Percentiles rank a stretch among this genome's conserved stretches.
Conservation (phyloP, 805 yeast species). For the Ogataea ramenticola region DNA sequence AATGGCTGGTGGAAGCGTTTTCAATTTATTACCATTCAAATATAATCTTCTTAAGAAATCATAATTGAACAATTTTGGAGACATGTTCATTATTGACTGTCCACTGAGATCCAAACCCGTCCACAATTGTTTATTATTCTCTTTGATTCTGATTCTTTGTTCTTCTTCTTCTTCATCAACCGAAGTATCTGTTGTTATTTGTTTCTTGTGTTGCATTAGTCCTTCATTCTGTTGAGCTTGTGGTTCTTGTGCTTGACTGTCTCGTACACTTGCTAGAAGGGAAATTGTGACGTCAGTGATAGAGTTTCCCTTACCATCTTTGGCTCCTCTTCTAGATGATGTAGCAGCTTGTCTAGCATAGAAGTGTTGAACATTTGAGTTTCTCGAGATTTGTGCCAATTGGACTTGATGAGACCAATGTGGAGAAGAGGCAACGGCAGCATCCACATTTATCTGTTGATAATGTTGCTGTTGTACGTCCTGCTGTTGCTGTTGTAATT, state of each 20-base stretch:
- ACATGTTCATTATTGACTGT: constrained; percentile 65
- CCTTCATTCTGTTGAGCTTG: constrained; percentile 9
- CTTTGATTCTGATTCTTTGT: constrained; percentile 51
- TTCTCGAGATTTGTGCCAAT: constrained; percentile 64
- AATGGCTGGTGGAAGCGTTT: constrained; percentile 58
- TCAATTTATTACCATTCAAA: constrained; percentile 77
- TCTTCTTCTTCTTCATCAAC: constrained; percentile 59
- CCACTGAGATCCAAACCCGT: constrained; percentile 89
- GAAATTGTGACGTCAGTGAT: constrained; percentile 35
- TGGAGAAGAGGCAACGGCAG: constrained; percentile 27
- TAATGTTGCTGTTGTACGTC: constrained; percentile 20
- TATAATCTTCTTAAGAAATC: constrained; percentile 80
- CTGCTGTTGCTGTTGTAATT: constrained; percentile 14
- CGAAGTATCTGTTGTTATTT: constrained; percentile 21
- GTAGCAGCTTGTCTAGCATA: constrained; percentile 82
- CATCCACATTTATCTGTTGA: constrained; percentile 26
- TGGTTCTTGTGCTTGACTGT: constrained; percentile 15
- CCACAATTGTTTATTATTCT: constrained; percentile 81
- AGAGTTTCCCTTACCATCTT: constrained; percentile 25
- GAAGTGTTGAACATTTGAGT: constrained; percentile 62
- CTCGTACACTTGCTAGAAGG: constrained; percentile 25
- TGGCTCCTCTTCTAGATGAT: constrained; percentile 43
- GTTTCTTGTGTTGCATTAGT: constrained; percentile 30
- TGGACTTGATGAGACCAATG: constrained; percentile 80
- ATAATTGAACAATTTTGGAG: constrained; percentile 73